phyloP scores from a whole-genome alignment of 306 rosid genomes.

The Benincasa hispida region DNA sequence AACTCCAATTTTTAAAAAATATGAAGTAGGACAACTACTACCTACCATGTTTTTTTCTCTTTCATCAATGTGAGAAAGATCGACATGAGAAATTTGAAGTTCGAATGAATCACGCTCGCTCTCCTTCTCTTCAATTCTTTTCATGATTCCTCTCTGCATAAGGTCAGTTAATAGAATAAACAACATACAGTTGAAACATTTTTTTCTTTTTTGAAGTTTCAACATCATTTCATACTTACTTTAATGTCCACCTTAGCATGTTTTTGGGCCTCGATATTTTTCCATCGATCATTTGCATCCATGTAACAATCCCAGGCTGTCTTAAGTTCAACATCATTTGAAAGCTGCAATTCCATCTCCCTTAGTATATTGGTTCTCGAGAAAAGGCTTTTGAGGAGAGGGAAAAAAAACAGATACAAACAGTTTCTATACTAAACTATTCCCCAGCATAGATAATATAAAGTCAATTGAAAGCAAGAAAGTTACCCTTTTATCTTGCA shows the following conservation, averaged over 20 bases:
- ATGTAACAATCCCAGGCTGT: slow-evolving; percentile 54
- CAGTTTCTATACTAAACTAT: background rate
- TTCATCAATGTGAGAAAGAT: slow-evolving; percentile 60
- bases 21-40: slow-evolving; percentile 8
- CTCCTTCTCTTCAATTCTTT: slow-evolving; percentile 60
- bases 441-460: background rate
- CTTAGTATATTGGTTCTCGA: background rate
- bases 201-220: background rate
- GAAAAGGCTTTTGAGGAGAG: background rate
- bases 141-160: slow-evolving; percentile 49
- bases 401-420: background rate
- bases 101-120: slow-evolving; percentile 44
- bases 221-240: slow-evolving; percentile 34
- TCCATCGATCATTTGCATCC: slow-evolving; percentile 57
- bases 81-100: slow-evolving; percentile 33
- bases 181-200: background rate
- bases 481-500: slow-evolving; percentile 63
- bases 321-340: slow-evolving; percentile 48
- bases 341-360: slow-evolving; percentile 30
- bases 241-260: slow-evolving; percentile 45
- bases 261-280: slow-evolving; percentile 43
- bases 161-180: background rate
- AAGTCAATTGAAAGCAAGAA: background rate
- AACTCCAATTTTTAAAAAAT: slow-evolving; percentile 12
- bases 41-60: slow-evolving; percentile 72